Conservation (phyloP, 176 grass and related monocot species). For the Aechmea fasciata region DNA sequence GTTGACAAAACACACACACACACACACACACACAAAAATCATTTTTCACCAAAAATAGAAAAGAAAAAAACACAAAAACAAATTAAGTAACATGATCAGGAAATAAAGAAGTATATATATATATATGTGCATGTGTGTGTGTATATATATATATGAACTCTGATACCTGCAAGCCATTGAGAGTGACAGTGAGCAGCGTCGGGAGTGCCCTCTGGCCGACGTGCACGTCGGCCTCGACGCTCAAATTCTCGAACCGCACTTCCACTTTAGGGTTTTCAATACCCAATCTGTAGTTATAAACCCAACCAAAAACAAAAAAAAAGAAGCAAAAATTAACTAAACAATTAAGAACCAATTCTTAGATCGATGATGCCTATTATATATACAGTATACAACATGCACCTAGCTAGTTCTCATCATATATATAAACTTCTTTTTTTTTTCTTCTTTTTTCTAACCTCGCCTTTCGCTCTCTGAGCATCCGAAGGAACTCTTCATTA, state of each 20-base stretch:
- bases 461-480: constrained; percentile 55
- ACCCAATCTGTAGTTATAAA: constrained; percentile 31
- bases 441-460: constrained; percentile 10
- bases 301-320: background rate
- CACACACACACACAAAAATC: too few species aligned
- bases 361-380: background rate
- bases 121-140: background rate
- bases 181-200: constrained; percentile 55
- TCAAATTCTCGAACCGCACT: constrained; percentile 50
- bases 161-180: constrained; percentile 47
- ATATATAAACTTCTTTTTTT: background rate
- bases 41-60: too few species aligned
- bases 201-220: constrained; percentile 45
- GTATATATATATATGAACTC: background rate
- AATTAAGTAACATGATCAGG: background rate
- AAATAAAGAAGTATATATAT: background rate
- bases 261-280: constrained; percentile 43
- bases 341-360: too few species aligned
- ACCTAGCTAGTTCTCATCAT: background rate
- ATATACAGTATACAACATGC: background rate
- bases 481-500: constrained; percentile 60
- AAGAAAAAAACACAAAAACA: too few species aligned
- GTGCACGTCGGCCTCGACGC: constrained; percentile 51
- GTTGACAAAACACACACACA: too few species aligned
- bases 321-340: too few species aligned